These are phyloP conservation scores for Takakia lepidozioides DNA, from an alignment of 225 moss, liverwort and hornwort genomes.

Conservation along the genomic window DNA sequence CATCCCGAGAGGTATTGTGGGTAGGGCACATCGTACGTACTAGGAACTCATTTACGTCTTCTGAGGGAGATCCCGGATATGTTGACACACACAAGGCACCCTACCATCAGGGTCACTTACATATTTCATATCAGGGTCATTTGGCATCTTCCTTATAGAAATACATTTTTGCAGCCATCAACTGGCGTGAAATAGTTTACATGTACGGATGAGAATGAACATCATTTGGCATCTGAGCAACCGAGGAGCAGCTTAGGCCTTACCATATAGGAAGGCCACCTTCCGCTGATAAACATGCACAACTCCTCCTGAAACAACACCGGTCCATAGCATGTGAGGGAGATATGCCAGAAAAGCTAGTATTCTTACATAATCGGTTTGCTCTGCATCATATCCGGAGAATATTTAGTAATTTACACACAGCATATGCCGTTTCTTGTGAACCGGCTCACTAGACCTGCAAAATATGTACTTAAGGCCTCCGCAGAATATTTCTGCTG, in stretches of 20 bases:
- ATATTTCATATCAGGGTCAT: background rate
- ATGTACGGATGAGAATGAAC: background rate
- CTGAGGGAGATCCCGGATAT: conserved; percentile 13
- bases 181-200: no score
- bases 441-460: no score
- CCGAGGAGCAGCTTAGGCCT: conserved; percentile 3
- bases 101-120: background rate
- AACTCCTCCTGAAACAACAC: conserved; percentile 61
- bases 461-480: no score
- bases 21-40: conserved; percentile 31
- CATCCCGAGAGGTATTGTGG: background rate
- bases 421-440: no score
- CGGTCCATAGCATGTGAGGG: no score
- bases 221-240: background rate
- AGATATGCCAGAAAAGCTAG: no score
- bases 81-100: conserved; percentile 7
- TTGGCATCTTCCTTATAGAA: no score
- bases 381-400: no score
- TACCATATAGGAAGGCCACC: conserved; percentile 46
- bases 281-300: conserved; percentile 55
- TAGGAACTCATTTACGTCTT: conserved; percentile 53
- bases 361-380: no score
- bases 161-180: no score
- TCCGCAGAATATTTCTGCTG: no score
- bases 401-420: no score